Evolutionary conservation across 805 yeast species (phyloP).

Genomic region (Komagataella phaffii): DNA sequence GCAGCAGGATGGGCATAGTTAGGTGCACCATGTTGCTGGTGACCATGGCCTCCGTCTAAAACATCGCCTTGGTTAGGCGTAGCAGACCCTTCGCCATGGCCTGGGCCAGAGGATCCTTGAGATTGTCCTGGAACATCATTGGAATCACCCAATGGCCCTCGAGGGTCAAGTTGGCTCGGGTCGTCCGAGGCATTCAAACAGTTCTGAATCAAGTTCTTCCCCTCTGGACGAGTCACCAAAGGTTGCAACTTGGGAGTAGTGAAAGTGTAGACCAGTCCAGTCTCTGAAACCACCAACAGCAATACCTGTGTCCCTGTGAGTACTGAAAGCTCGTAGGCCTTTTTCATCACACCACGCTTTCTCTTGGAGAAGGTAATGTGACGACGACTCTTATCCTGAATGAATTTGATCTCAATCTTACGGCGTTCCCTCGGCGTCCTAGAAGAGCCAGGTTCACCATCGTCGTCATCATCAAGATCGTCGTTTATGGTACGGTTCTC

Average conservation of each 20-base stretch:
- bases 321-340: conserved; percentile 95
- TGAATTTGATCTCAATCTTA: conserved; percentile 93
- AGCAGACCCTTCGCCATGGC: background rate
- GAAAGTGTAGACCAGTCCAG: conserved; percentile 97
- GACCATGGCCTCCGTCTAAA: background rate
- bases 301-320: conserved; percentile 96
- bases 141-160: background rate
- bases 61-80: background rate
- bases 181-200: conserved; percentile 96
- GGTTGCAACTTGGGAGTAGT: conserved; percentile 99
- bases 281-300: conserved; percentile 88
- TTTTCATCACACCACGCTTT: conserved; percentile 98
- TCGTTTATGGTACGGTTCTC: conserved; percentile 2
- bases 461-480: conserved; percentile 36
- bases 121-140: background rate
- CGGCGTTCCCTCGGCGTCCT: conserved; percentile 48
- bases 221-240: conserved; percentile 92
- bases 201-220: conserved; percentile 92
- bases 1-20: background rate
- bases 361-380: conserved; percentile 97
- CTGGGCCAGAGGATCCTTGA: background rate
- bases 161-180: conserved; percentile 15
- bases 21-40: background rate
- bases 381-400: conserved; percentile 94
- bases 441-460: conserved; percentile 32